phyloP scores from a whole-genome alignment of 179 eudicot species.

The Silene noctiflora region DNA sequence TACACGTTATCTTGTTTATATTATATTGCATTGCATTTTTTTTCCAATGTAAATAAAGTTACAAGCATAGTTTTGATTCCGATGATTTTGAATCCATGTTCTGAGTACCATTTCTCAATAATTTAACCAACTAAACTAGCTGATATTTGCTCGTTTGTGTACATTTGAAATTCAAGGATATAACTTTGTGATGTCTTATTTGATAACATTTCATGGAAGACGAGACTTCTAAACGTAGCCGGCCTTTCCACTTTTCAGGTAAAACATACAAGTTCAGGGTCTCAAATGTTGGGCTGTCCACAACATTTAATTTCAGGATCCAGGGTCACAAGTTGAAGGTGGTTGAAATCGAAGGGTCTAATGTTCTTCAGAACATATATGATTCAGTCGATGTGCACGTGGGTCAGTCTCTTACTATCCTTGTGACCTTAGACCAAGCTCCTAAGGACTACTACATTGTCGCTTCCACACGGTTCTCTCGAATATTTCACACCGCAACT shows the following conservation, averaged over 20 bases:
- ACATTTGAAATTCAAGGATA: too few species aligned
- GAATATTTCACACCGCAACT: conserved; percentile 22
- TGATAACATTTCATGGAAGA: too few species aligned
- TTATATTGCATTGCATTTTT: too few species aligned
- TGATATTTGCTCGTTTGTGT: too few species aligned
- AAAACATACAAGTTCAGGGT: conserved; percentile 45
- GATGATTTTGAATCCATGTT: too few species aligned
- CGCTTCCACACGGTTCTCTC: conserved; percentile 45
- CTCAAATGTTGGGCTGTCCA: conserved; percentile 39
- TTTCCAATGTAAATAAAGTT: too few species aligned
- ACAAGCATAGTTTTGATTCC: too few species aligned
- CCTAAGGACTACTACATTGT: conserved; percentile 47
- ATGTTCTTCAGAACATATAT: conserved; percentile 35
- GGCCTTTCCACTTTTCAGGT: conserved; percentile 25
- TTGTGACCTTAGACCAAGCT: conserved; percentile 44
- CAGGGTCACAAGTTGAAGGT: conserved; percentile 42
- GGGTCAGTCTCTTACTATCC: conserved; percentile 42
- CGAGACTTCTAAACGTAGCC: neutral
- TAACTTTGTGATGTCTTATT: too few species aligned
- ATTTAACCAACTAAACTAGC: too few species aligned
- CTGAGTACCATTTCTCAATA: too few species aligned
- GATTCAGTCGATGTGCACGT: conserved; percentile 45
- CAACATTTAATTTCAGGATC: conserved; percentile 46
- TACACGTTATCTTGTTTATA: too few species aligned
- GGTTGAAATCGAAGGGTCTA: conserved; percentile 55